A percentile compares a stretch with the other conserved stretches of the same genome.
Conservation (phyloP, 352 stramenopile species). For the Phytophthora citrophthora region DNA sequence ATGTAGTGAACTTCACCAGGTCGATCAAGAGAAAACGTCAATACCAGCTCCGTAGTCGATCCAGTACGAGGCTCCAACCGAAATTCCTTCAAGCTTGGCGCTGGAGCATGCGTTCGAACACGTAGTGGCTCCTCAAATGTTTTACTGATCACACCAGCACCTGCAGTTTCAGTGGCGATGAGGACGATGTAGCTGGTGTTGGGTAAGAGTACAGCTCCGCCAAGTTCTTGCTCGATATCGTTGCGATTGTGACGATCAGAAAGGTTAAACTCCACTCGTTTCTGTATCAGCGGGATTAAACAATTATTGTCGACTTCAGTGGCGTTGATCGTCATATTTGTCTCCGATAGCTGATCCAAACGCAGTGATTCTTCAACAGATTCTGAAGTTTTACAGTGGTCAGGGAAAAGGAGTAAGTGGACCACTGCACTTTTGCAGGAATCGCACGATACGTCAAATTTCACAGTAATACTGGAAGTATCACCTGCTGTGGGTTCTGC, state of each 20-base stretch:
- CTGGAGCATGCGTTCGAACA: constrained; percentile 52
- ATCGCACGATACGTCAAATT: constrained; percentile 60
- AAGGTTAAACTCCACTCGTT: constrained; percentile 40
- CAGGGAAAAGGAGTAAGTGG: constrained; percentile 56
- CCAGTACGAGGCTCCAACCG: constrained; percentile 58
- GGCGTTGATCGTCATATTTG: constrained; percentile 12
- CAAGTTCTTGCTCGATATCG: constrained; percentile 51
- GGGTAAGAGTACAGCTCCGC: constrained; percentile 23
- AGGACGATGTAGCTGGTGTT: constrained; percentile 64
- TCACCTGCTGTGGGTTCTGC: constrained; percentile 59
- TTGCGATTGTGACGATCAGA: constrained; percentile 43
- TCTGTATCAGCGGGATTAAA: constrained; percentile 33
- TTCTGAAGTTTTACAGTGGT: constrained; percentile 31
- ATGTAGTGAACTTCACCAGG: constrained; percentile 82
- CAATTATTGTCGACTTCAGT: constrained; percentile 1
- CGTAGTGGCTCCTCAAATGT: constrained; percentile 36
- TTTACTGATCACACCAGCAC: constrained; percentile 69
- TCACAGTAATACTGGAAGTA: constrained; percentile 58
- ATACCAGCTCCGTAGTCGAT: constrained; percentile 76
- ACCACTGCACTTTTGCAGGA: constrained; percentile 56
- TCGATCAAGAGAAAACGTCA: constrained; percentile 60
- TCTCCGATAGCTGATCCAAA: constrained; percentile 20
- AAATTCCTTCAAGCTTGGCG: constrained; percentile 57
- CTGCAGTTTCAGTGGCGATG: constrained; percentile 59
- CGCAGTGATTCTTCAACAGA: constrained; percentile 28